Base-by-base conservation (phyloP, 805 yeast genomes). In the Candida maesae region DNA sequence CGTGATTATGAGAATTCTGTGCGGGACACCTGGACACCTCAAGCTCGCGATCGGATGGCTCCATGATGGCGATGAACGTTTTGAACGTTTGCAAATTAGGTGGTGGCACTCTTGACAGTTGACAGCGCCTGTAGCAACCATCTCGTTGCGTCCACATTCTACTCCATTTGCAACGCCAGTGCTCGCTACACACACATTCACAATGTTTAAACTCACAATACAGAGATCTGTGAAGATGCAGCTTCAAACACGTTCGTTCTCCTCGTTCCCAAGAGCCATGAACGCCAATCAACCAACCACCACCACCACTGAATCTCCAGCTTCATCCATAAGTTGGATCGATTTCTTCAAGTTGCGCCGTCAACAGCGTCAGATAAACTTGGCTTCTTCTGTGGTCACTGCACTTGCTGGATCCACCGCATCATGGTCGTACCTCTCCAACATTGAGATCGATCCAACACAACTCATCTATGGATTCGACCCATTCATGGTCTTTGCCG, bases 401-500 rank as follows among this genome's bases (percentile, higher is more conserved):
- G 84, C 90, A 0, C 39, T 84, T 9, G 53, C 73, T 7, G 88
- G 95, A 2, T 76, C 86, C 17, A 67, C 72, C 12, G 56, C 73
- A 5, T 81, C 97, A 2, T 85, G 90, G 78, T 77, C 76, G 1
- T 81, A 79, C 59, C 69, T 90, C 38, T 81, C 96, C 21, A 83
- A 84, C 52, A 68, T 84, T 51, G 93, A 87, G 58, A 78, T 93
- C 46, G 97, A 91, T 60, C 84, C 91, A 27, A 88, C 95, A 33
- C 86, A 87, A 60, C 75, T 79, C 46, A 74, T 91, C 36, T 75
- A 84, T 64, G 99, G 98, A 2, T 71, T 91, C 46, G 98, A 93
- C 58, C 88, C 95, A n/a, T 70, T 86, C 52, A 77, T 85, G 61
- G 86, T 87, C 29, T 73, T 83, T 57, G 80, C 84, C 28, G 87